Percentiles rank a stretch among this genome's conserved stretches.
phyloP scores from a whole-genome alignment of 106 monocot species.

The Allium fistulosum region DNA sequence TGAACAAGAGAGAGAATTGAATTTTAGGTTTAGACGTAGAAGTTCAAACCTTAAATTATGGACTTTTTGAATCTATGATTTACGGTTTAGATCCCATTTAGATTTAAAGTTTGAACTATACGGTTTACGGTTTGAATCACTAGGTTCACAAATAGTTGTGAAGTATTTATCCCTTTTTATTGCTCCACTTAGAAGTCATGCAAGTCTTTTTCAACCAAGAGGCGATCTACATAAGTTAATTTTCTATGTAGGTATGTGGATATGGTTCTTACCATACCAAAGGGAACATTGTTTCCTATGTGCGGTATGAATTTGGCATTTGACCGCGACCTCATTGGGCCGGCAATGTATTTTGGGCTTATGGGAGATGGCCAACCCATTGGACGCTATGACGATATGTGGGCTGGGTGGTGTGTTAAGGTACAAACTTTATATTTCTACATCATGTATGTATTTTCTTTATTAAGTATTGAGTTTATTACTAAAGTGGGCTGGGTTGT shows the following conservation, averaged over 20 bases:
- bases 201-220: not conserved
- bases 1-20: too few species aligned
- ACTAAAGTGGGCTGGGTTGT: too few species aligned
- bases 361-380: constrained; percentile 81
- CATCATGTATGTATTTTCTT: not conserved
- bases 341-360: constrained; percentile 78
- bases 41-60: too few species aligned
- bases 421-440: constrained; percentile 2
- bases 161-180: too few species aligned
- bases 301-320: constrained; percentile 73
- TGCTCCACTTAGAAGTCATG: too few species aligned
- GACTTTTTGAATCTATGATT: too few species aligned
- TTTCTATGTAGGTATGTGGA: constrained; percentile 44
- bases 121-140: too few species aligned
- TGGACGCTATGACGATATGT: constrained; percentile 73
- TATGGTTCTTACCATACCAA: constrained; percentile 58
- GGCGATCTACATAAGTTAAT: not conserved
- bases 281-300: constrained; percentile 69
- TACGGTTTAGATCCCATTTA: too few species aligned
- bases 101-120: too few species aligned
- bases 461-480: not conserved
- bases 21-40: too few species aligned
- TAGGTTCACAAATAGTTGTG: too few species aligned
- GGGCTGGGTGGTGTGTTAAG: constrained; percentile 75
- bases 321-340: constrained; percentile 62